Percentiles rank a stretch among this genome's conserved stretches.
Evolutionary conservation across 345 rosid species (phyloP).

Genomic region (Psidium guajava): DNA sequence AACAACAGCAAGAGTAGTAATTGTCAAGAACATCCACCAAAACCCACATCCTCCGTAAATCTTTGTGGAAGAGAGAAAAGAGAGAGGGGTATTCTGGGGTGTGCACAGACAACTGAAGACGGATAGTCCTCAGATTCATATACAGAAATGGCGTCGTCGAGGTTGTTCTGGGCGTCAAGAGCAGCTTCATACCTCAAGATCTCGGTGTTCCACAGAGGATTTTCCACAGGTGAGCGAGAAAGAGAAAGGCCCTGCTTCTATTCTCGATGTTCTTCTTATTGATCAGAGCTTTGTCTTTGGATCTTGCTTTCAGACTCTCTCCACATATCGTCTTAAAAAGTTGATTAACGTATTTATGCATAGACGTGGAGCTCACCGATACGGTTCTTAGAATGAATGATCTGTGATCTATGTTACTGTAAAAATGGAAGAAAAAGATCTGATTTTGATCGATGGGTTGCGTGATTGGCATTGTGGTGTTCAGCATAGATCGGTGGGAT

Average conservation of each 20-base stretch:
- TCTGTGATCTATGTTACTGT: not conserved
- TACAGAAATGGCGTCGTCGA: conserved; percentile 39
- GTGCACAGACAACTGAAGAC: not conserved
- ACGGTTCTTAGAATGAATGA: not conserved
- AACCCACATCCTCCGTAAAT: not conserved
- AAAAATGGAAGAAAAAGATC: conserved; percentile 1
- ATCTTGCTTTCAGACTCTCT: not conserved
- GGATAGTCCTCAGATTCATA: not conserved
- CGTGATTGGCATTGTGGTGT: not conserved
- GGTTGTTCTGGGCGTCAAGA: conserved; percentile 72
- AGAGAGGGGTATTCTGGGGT: not conserved
- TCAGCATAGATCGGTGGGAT: not conserved
- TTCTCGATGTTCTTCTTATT: not conserved
- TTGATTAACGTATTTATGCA: not conserved
- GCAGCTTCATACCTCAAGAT: conserved; percentile 81
- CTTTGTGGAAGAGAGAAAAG: not conserved
- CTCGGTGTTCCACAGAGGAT: conserved; percentile 60
- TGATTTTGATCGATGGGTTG: conserved; percentile 9
- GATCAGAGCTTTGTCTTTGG: not conserved
- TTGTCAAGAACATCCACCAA: not conserved
- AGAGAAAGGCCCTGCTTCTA: not conserved
- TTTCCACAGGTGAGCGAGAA: conserved; percentile 43
- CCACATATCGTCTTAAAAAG: not conserved
- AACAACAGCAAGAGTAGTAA: not conserved
- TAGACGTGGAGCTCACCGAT: not conserved